These are phyloP conservation scores for Trifolium fragiferum DNA, from an alignment of 306 rosid species.

Conservation along the genomic window DNA sequence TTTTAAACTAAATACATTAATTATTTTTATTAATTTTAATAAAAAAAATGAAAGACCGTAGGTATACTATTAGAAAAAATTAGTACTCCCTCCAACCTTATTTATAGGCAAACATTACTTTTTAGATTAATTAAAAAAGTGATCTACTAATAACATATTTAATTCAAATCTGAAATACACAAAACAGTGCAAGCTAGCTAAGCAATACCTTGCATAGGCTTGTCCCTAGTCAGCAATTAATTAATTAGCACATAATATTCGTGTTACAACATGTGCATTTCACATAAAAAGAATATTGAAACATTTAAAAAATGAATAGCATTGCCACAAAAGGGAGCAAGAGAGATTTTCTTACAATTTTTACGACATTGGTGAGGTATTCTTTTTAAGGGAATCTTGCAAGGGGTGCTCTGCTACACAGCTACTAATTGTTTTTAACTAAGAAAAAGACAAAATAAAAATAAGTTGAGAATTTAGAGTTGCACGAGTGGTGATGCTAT, in stretches of 20 bases:
- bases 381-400: constrained; percentile 39
- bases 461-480: constrained; percentile 43
- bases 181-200: constrained; percentile 40
- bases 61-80: not conserved
- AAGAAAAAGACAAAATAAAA: constrained; percentile 45
- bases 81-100: no score
- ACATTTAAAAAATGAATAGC: constrained; percentile 29
- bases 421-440: constrained; percentile 33
- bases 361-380: constrained; percentile 22
- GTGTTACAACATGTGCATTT: constrained; percentile 47
- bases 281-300: constrained; percentile 50
- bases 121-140: no score
- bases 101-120: no score
- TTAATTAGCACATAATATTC: constrained; percentile 47
- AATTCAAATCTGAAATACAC: not conserved
- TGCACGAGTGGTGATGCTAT: constrained; percentile 67
- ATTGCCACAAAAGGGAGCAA: constrained; percentile 31
- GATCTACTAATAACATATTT: no score
- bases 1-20: not conserved
- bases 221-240: constrained; percentile 41
- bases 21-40: no score
- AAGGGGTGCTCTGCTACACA: constrained; percentile 25
- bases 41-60: no score
- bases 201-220: constrained; percentile 34
- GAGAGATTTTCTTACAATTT: constrained; percentile 43